Base-by-base conservation (phyloP, 2,329 filamentous ascomycete species). In the Pseudocercospora cruenta region DNA sequence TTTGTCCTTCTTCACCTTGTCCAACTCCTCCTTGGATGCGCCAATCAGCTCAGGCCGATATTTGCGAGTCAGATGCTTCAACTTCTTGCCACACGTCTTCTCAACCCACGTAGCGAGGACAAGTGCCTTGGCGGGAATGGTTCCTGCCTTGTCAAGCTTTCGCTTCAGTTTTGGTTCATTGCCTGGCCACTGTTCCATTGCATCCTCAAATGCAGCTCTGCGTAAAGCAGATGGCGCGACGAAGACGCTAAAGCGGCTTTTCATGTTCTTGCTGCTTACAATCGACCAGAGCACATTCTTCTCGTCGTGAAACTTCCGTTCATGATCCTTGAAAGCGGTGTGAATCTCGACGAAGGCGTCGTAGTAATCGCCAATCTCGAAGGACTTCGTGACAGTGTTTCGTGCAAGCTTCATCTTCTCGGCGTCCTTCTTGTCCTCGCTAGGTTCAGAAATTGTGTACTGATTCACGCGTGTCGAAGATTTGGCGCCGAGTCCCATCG, bases 301-400 rank as follows among this genome's bases (percentile, higher is more conserved):
- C 53, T 78, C 77, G 31, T 77, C 70, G 9, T 67, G 63, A 19
- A 64, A 76, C 9, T 69, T 55, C 53, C 69, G 73, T 12, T 64
- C 64, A 14, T 68, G 69, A 21, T 75, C 71, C 39, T 60, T 64
- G 57, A 70, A 67, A 7, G 73, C 71, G 2, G 66, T 66, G 59
- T 71, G 65, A 22, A 80, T 73, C 71, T 63, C 81, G 71, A 12
- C 78, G 74, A 82, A 69, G 3, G 81, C 72, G 60, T 81, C 78
- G 64, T 77, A 77, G 53, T 78, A 78, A 68, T 83, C 81, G 22
- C 81, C 80, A 63, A 75, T 72, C 49, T 77, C 73, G 76, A 82
- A 81, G 66, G 68, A 26, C 66, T 66, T 67, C 67, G 62, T 70
- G 69, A n/a, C 49, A 33, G 22, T 21, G 10, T 36, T 58, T 39